Evolutionary conservation across 306 rosid genomes (phyloP).

Genomic region (Vigna reflexopilosa): DNA sequence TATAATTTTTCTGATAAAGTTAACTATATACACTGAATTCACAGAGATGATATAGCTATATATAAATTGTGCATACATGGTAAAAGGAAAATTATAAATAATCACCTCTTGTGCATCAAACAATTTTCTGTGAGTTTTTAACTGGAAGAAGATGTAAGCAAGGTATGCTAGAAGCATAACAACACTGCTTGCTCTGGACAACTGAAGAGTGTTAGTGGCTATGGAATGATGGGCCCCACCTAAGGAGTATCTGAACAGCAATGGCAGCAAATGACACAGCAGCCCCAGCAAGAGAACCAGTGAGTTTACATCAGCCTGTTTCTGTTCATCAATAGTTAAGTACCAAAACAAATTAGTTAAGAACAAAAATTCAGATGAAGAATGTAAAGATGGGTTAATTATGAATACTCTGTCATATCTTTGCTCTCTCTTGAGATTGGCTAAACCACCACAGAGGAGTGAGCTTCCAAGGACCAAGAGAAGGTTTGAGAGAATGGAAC

Average conservation of each 20-base stretch:
- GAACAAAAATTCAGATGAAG: no score
- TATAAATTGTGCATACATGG: not conserved
- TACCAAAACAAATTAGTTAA: not conserved
- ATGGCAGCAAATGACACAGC: conserved; percentile 86
- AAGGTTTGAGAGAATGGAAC: conserved; percentile 94
- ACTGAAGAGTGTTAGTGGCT: conserved; percentile 59
- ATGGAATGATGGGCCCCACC: conserved; percentile 39
- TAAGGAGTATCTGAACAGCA: conserved; percentile 60
- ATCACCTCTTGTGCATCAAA: conserved; percentile 77
- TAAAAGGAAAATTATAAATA: not conserved
- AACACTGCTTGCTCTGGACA: conserved; percentile 89
- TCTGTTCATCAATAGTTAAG: conserved; percentile 54
- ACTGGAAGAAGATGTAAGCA: conserved; percentile 81
- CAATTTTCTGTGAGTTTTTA: conserved; percentile 83
- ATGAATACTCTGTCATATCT: conserved; percentile 73
- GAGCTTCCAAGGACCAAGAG: conserved; percentile 93
- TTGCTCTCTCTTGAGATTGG: conserved; percentile 67
- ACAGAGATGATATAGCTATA: not conserved
- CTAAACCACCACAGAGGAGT: conserved; percentile 86
- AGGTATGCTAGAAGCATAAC: conserved; percentile 82
- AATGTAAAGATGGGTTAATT: no score
- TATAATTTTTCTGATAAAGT: no score
- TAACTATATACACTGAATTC: not conserved
- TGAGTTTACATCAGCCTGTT: conserved; percentile 88
- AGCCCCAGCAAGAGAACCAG: conserved; percentile 74